Percentiles rank a stretch among this genome's conserved stretches.
phyloP scores from a whole-genome alignment of 169 alveolate genomes.

The Plasmodium vinckei region DNA sequence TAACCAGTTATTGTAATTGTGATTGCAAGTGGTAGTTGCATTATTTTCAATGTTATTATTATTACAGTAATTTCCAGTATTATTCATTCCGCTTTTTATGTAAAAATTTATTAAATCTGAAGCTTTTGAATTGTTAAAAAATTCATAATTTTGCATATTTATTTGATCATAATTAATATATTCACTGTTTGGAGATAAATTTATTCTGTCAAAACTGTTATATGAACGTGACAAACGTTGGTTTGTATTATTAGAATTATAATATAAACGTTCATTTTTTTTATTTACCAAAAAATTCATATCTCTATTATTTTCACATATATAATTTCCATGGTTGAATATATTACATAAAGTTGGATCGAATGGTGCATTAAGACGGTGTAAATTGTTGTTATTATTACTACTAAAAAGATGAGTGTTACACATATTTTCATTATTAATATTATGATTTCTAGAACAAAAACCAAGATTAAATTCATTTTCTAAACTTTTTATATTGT shows the following conservation, averaged over 20 bases:
- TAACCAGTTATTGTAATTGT: background rate
- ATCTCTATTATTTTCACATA: background rate
- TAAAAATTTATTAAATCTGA: slow-evolving; percentile 5
- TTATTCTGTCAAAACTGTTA: background rate
- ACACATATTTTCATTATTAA: background rate
- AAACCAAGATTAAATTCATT: too few relatives aligned
- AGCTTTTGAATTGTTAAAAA: slow-evolving; percentile 17
- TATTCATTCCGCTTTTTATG: slow-evolving; percentile 4
- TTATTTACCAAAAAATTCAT: background rate
- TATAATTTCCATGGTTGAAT: background rate
- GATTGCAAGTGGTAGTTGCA: too few relatives aligned
- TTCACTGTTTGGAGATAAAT: background rate
- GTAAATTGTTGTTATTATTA: too few relatives aligned
- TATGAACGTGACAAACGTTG: background rate
- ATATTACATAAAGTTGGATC: background rate
- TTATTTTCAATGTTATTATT: too few relatives aligned
- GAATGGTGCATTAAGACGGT: too few relatives aligned
- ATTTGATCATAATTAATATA: slow-evolving; percentile 11
- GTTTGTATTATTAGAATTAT: background rate
- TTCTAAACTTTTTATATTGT: too few relatives aligned
- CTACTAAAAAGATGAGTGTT: background rate
- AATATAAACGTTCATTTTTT: background rate
- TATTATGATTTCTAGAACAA: background rate
- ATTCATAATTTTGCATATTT: slow-evolving; percentile 17
- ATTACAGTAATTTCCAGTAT: slow-evolving; percentile 5